A percentile compares a stretch with the other conserved stretches of the same genome.
These are phyloP conservation scores for Colletotrichum cereale DNA, from an alignment of 2,329 filamentous ascomycete genomes.

Conservation along the genomic window DNA sequence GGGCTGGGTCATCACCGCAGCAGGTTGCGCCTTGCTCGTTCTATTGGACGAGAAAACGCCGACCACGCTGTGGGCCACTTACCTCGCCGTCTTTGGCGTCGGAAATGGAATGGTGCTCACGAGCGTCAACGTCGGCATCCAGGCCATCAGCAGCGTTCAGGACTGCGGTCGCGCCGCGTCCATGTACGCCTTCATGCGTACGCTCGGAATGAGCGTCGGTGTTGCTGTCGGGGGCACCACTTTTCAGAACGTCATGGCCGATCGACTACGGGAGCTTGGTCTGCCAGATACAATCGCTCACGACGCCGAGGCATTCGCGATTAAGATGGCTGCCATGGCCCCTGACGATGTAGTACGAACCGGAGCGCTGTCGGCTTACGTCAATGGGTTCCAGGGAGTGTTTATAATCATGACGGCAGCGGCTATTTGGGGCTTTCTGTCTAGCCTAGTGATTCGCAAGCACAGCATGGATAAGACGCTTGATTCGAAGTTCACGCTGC, in stretches of 20 bases:
- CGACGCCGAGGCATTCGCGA: slow-evolving; percentile 2
- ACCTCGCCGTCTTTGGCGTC: neutral
- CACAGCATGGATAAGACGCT: neutral
- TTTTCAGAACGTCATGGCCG: slow-evolving; percentile 50
- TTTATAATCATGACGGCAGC: neutral
- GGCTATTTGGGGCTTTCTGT: neutral
- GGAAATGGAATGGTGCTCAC: slow-evolving; percentile 36
- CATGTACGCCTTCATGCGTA: slow-evolving; percentile 54
- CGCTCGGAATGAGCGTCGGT: slow-evolving; percentile 59
- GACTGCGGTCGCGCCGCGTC: slow-evolving; percentile 50
- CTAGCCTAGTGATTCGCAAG: neutral
- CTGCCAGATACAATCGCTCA: neutral
- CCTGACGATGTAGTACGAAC: neutral
- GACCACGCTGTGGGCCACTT: neutral
- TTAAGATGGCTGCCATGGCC: neutral
- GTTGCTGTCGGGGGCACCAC: slow-evolving; percentile 54
- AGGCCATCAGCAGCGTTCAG: slow-evolving; percentile 50
- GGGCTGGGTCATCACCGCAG: slow-evolving; percentile 6
- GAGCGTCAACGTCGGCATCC: slow-evolving; percentile 47
- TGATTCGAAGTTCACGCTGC: neutral
- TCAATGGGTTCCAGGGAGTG: neutral
- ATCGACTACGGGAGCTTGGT: neutral
- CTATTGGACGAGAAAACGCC: neutral
- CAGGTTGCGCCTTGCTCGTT: slow-evolving; percentile 1
- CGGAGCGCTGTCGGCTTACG: neutral